phyloP scores from a whole-genome alignment of 1,284 basidiomycete species.

The Pseudozyma sp. region DNA sequence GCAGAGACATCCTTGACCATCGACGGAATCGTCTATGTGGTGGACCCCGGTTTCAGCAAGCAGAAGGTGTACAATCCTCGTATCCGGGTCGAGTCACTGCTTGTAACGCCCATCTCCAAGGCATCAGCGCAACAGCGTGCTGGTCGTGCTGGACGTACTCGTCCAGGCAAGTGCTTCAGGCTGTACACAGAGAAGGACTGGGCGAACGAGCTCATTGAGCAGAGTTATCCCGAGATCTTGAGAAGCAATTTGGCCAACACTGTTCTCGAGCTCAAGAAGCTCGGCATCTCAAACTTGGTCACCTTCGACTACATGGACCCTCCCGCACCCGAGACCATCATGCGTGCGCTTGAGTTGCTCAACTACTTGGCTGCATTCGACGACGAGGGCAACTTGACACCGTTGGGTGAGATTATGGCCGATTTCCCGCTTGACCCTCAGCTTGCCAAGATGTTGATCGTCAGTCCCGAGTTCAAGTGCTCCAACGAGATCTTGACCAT shows the following conservation, averaged over 20 bases:
- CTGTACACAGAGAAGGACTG: conserved; percentile 98
- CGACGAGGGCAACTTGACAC: conserved; percentile 91
- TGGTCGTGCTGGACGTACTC: conserved; percentile 93
- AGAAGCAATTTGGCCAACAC: conserved; percentile 86
- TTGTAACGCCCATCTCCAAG: conserved; percentile 95
- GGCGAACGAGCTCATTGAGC: conserved; percentile 85
- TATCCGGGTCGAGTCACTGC: conserved; percentile 91
- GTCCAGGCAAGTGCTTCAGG: conserved; percentile 96
- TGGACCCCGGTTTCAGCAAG: conserved; percentile 97
- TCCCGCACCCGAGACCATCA: conserved; percentile 90
- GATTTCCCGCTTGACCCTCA: conserved; percentile 98
- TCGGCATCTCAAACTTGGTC: conserved; percentile 77
- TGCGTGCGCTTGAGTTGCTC: conserved; percentile 94
- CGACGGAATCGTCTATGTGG: conserved; percentile 98
- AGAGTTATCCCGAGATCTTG: conserved; percentile 95
- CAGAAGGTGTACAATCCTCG: conserved; percentile 97
- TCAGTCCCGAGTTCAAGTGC: conserved; percentile 93
- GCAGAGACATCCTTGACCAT: conserved; percentile 98
- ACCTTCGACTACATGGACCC: conserved; percentile 82
- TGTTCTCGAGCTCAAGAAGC: conserved; percentile 91
- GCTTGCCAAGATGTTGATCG: conserved; percentile 89
- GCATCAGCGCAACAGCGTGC: conserved; percentile 95
- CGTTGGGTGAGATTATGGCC: conserved; percentile 91
- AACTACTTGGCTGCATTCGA: conserved; percentile 93
- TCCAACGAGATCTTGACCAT: conserved; percentile 96